Base-by-base conservation (phyloP, 176 grass and related monocot genomes). In the Cymbopogon citratus region DNA sequence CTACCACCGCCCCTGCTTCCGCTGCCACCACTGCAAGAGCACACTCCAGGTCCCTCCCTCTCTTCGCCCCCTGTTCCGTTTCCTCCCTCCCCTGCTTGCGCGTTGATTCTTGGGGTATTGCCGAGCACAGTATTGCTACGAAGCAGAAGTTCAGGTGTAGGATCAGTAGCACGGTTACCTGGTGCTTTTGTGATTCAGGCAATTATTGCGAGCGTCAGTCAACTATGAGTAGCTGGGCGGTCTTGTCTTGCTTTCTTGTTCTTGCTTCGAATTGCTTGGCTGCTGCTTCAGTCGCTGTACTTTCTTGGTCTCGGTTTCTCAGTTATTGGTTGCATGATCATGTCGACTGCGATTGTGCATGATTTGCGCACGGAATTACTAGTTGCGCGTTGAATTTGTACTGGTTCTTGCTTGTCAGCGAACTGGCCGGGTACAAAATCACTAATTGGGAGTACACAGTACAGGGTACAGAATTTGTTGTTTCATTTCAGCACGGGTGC, bases 1-100 rank as follows among this genome's bases (percentile, higher is more conserved):
- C 89, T 99, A 96, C 54, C 97, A 99, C 89, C 86, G 88, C 73
- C 91, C 97, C 16, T 99, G 97, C 87, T 99, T 99, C 76, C 93
- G 97, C 34, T 99, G 97, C 74, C 85, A 83, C 64, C 97, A 95
- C 93, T 99, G 97, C 93, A 99, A 91, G 64, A 85, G 83, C 78
- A 99, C 97, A 29, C 97, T 99, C 77, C 88, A 99, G 97, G 97
- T 93, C 27, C 38, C 9, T 48, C 45, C 14, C 7, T 27, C 21
- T 35, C 27, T 56, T 21, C 46, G 21, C 18, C 10, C 24, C 15
- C 14, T 2, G 7, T 5, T 45, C 34, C 26, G 0, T 19, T 62
- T 23, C 46, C 2, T 34, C 16, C 3, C 25, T 39, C 9, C 41
- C 28, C 12, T 14, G 38, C 59, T 75, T 12, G 13, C 44, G 43